Conservation (phyloP, 2,329 filamentous ascomycete species). For the Aureobasidium sp. region DNA sequence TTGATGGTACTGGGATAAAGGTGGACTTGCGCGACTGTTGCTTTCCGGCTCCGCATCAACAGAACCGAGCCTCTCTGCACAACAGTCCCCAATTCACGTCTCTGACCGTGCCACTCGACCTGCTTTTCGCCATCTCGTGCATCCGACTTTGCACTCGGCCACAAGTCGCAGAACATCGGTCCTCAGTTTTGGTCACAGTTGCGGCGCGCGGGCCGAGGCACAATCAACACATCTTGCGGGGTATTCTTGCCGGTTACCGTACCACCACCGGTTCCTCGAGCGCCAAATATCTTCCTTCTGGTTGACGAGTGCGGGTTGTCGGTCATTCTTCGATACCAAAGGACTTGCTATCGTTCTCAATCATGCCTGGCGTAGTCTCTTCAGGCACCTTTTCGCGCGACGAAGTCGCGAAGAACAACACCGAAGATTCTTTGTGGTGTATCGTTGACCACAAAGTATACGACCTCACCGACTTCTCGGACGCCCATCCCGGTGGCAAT, state of each 20-base stretch:
- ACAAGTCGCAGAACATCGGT: no score
- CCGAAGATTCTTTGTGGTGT: slow-evolving; percentile 81
- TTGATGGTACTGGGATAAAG: no score
- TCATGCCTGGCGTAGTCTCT: slow-evolving; percentile 18
- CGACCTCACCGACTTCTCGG: slow-evolving; percentile 85
- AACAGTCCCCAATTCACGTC: no score
- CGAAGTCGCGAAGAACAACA: slow-evolving; percentile 79
- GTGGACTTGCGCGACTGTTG: no score
- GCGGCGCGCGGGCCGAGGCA: not conserved
- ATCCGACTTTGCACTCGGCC: no score
- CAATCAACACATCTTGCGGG: slow-evolving; percentile 1
- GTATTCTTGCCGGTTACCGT: not conserved
- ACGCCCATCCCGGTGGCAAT: slow-evolving; percentile 86
- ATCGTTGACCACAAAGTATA: slow-evolving; percentile 91
- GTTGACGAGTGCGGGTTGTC: not conserved
- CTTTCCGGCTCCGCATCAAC: no score
- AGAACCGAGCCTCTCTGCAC: no score
- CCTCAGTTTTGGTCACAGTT: no score
- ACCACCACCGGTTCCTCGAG: not conserved
- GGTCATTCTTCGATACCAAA: not conserved
- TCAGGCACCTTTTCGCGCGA: slow-evolving; percentile 45
- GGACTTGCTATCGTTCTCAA: not conserved
- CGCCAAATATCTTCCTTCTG: not conserved
- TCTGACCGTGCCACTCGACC: no score
- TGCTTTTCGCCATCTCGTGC: no score